These are phyloP conservation scores for Penicillium chermesinum DNA, from an alignment of 495 filamentous ascomycete species.

Conservation along the genomic window DNA sequence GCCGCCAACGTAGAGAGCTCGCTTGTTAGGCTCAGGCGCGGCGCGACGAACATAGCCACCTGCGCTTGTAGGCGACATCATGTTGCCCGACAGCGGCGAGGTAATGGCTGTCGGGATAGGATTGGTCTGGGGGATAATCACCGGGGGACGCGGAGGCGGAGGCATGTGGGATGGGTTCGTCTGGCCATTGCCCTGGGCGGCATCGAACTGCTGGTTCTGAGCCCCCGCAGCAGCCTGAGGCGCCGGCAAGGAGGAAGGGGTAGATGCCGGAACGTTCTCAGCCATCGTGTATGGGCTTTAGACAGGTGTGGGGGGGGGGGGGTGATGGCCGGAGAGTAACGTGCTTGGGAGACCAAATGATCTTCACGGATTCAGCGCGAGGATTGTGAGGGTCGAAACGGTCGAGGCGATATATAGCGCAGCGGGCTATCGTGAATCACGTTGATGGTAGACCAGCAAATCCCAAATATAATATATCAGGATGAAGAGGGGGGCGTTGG, in stretches of 20 bases:
- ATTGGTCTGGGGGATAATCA: conserved; percentile 91
- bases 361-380: background rate
- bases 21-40: conserved; percentile 97
- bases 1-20: conserved; percentile 93
- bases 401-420: no score
- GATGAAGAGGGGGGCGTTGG: conserved; percentile 1
- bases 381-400: background rate
- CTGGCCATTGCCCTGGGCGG: conserved; percentile 58
- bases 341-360: background rate
- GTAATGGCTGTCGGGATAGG: conserved; percentile 91
- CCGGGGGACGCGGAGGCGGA: conserved; percentile 80
- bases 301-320: conserved; percentile 14
- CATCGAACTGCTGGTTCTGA: conserved; percentile 66
- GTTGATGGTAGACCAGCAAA: background rate
- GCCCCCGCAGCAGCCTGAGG: conserved; percentile 63
- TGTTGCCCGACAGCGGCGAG: conserved; percentile 71
- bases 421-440: background rate
- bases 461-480: conserved; percentile 6
- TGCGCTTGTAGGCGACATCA: conserved; percentile 77
- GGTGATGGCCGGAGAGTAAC: background rate
- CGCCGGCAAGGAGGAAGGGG: conserved; percentile 54
- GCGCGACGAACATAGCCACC: conserved; percentile 84
- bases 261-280: conserved; percentile 54
- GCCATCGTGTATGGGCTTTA: conserved; percentile 51
- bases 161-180: conserved; percentile 74